These are phyloP conservation scores for Paspalum notatum DNA, from an alignment of 176 grass and related monocot species.

Conservation along the genomic window DNA sequence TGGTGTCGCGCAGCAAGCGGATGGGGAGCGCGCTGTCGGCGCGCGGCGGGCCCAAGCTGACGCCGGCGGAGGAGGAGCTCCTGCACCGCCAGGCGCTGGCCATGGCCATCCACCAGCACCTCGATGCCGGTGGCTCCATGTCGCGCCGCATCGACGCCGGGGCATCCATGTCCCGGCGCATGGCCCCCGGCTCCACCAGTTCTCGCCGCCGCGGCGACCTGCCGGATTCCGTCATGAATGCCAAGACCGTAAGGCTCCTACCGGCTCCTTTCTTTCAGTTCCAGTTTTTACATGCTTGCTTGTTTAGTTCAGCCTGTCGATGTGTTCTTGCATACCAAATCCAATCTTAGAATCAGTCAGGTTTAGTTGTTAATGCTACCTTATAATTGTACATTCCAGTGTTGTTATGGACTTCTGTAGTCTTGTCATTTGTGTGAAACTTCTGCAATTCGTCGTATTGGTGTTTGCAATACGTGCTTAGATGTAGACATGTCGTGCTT, in stretches of 20 bases:
- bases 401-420: not conserved
- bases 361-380: conserved; percentile 4
- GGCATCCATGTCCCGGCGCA: conserved; percentile 56
- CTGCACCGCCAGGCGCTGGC: conserved; percentile 93
- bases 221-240: conserved; percentile 72
- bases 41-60: conserved; percentile 64
- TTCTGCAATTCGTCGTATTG: not conserved
- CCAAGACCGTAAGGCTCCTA: conserved; percentile 51
- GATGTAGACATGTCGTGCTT: not conserved
- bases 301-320: not conserved
- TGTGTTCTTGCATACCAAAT: conserved; percentile 24
- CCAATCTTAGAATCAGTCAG: not conserved
- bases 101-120: conserved; percentile 92
- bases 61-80: conserved; percentile 83
- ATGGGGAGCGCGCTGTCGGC: conserved; percentile 54
- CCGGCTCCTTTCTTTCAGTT: not conserved
- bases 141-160: conserved; percentile 70
- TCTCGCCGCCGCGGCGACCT: conserved; percentile 78
- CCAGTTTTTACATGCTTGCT: conserved; percentile 6
- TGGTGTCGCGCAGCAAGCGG: conserved; percentile 69
- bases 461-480: conserved; percentile 9
- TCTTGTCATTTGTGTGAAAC: not conserved
- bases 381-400: not conserved
- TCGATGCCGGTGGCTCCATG: conserved; percentile 90
- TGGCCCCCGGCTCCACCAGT: conserved; percentile 67